Conservation (phyloP, 805 yeast genomes). For the Yarrowia yakushimensis region DNA sequence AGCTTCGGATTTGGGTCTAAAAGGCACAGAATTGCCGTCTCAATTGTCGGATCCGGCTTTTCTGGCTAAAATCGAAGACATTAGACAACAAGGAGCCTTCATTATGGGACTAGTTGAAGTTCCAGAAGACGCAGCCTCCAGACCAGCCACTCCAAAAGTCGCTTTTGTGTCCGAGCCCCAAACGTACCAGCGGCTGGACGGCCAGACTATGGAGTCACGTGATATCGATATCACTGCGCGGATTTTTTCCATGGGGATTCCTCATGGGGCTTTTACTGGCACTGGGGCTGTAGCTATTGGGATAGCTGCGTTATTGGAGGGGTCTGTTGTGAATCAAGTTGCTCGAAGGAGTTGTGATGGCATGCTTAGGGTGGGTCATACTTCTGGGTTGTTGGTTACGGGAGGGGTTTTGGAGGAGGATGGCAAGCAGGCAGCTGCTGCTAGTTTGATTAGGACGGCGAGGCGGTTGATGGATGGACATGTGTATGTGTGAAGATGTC, state of each 20-base stretch:
- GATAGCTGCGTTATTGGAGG: constrained; percentile 22
- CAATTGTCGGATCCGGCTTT: neutral
- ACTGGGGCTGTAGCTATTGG: constrained; percentile 28
- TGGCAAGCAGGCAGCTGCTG: constrained; percentile 7
- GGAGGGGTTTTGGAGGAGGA: constrained; percentile 4
- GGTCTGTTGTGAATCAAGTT: constrained; percentile 13
- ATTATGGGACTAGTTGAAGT: constrained; percentile 26
- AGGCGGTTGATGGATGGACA: constrained; percentile 18
- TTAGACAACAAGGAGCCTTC: constrained; percentile 26
- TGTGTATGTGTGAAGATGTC: neutral
- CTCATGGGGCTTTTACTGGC: constrained; percentile 27
- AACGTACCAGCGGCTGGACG: neutral
- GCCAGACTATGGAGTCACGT: neutral
- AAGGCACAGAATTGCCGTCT: constrained; percentile 9
- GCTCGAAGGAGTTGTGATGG: neutral
- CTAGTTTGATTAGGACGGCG: neutral
- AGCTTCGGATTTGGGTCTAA: neutral
- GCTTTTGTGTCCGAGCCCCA: constrained; percentile 22
- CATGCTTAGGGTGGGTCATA: constrained; percentile 18
- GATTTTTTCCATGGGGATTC: constrained; percentile 26
- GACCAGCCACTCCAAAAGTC: constrained; percentile 27
- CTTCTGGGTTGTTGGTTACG: constrained; percentile 6
- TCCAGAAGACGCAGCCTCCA: constrained; percentile 19
- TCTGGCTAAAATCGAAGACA: constrained; percentile 19
- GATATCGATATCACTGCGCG: constrained; percentile 13